These are phyloP conservation scores for Colletotrichum horii DNA, from an alignment of 2,329 filamentous ascomycete species.

Conservation along the genomic window DNA sequence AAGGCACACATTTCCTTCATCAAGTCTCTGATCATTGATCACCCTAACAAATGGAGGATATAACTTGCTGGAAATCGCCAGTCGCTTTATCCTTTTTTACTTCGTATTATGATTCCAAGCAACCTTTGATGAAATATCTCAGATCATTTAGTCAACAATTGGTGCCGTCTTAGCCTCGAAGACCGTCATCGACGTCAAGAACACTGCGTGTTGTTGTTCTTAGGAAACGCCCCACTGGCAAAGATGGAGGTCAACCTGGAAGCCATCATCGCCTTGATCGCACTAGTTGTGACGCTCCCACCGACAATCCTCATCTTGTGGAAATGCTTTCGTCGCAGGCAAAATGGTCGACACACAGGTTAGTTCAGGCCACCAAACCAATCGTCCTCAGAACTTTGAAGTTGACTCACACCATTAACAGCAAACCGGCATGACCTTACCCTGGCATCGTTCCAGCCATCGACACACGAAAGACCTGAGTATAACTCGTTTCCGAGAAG, in stretches of 20 bases:
- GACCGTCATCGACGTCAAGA: not conserved
- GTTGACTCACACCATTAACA: rapidly evolving
- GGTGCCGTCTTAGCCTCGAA: rapidly evolving
- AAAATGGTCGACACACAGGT: not conserved
- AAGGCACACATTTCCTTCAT: not conserved
- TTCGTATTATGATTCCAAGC: too few species aligned
- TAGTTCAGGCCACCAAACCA: rapidly evolving
- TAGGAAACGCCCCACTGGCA: rapidly evolving
- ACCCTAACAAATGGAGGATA: not conserved
- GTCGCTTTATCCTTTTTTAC: not conserved
- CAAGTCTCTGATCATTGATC: not conserved
- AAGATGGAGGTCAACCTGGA: not conserved
- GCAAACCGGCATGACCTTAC: not conserved
- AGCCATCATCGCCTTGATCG: not conserved
- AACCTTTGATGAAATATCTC: not conserved
- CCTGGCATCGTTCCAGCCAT: not conserved
- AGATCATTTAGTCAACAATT: rapidly evolving
- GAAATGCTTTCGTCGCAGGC: not conserved
- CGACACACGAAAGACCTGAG: not conserved
- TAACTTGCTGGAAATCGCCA: rapidly evolving
- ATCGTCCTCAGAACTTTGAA: rapidly evolving
- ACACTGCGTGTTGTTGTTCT: rapidly evolving
- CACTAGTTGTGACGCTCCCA: not conserved
- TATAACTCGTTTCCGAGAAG: not conserved
- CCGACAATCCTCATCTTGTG: rapidly evolving